Conservation (phyloP, 306 rosid species). For the Acacia confusa region DNA sequence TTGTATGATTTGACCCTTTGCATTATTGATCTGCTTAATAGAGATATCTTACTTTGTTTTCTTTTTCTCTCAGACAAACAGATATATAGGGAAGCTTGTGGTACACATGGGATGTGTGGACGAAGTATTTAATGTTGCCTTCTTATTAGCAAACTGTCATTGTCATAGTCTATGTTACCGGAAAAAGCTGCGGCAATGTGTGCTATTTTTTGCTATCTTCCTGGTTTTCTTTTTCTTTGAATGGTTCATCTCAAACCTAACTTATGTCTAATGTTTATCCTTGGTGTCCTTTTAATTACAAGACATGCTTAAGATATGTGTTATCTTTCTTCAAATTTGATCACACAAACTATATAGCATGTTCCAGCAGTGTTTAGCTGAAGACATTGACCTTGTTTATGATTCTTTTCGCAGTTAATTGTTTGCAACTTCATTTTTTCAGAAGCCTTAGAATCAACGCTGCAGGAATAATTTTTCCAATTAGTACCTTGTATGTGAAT, state of each 20-base stretch:
- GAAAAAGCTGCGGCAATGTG: background rate
- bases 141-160: background rate
- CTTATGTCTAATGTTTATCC: constrained; percentile 3
- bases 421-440: too few relatives aligned
- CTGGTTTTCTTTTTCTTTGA: background rate
- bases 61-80: background rate
- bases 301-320: too few relatives aligned
- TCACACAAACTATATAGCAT: constrained; percentile 7
- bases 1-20: background rate
- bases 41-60: background rate
- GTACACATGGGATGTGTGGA: background rate
- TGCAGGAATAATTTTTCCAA: too few relatives aligned
- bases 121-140: background rate
- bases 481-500: too few relatives aligned
- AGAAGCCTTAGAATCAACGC: too few relatives aligned
- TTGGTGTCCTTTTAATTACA: too few relatives aligned
- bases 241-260: background rate
- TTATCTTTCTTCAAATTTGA: too few relatives aligned
- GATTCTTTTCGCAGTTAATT: too few relatives aligned
- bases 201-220: background rate
- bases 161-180: background rate
- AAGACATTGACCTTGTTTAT: too few relatives aligned
- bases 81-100: background rate
- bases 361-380: constrained; percentile 15
- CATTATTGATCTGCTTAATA: background rate